Conservation (phyloP, 208 protist genomes). For the Crithidia brevicula region DNA sequence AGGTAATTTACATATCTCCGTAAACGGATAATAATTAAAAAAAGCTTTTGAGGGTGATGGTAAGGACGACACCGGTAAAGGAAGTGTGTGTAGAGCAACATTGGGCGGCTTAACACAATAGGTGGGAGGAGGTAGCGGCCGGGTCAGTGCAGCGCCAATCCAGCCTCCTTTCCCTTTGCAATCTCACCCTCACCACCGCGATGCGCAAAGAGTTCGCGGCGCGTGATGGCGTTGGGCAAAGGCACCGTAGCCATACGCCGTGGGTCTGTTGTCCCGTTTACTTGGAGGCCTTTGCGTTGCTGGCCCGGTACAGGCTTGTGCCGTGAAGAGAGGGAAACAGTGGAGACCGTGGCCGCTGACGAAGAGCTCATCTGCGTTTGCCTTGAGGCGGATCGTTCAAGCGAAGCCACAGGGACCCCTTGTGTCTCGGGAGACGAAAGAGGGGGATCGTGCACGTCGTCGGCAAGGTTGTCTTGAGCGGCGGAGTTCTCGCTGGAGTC, state of each 20-base stretch:
- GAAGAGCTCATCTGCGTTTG: background rate
- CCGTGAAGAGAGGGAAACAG: background rate
- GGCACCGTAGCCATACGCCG: slow-evolving; percentile 35
- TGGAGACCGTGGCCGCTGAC: background rate
- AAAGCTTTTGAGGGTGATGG: no score
- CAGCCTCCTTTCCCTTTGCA: background rate
- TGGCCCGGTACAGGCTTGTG: background rate
- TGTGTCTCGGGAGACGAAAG: background rate
- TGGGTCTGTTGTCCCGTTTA: background rate
- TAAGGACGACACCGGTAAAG: no score
- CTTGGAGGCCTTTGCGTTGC: slow-evolving; percentile 5
- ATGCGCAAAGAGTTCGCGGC: slow-evolving; percentile 27
- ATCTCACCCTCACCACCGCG: background rate
- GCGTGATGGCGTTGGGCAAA: slow-evolving; percentile 29
- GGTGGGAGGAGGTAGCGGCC: no score
- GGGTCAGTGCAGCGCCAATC: no score
- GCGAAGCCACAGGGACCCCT: background rate
- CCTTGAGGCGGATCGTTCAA: background rate
- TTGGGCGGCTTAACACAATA: no score
- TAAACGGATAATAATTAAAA: no score
- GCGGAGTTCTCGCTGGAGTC: background rate
- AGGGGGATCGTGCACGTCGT: background rate
- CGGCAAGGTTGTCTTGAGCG: background rate
- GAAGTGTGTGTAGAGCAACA: no score
- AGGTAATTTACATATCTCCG: no score